Evolutionary conservation across 192 early-diverging fungal species (phyloP), one percentile per base, ranked within the genome.

Genomic region (Backusella psychrophila): DNA sequence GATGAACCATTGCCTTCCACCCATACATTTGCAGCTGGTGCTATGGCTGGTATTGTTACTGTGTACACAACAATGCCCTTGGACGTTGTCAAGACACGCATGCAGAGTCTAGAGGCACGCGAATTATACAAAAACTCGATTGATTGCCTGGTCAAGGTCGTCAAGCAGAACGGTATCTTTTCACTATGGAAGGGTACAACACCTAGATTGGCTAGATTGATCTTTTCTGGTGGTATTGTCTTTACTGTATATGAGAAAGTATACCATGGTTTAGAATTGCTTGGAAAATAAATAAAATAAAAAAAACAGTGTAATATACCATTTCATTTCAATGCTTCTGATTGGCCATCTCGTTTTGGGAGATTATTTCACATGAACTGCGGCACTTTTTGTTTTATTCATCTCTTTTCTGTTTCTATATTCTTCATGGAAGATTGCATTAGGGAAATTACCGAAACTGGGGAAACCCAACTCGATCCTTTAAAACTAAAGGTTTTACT

Each of bases 141-240:
- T 17, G 91, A 96, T 76, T 97, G 96, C 75, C 78, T 88, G 11
- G 87, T 81, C 78, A 89, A 85, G 73, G 88, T 95, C 11, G 87
- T 91, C 6, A 89, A 87, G 66, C 86, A 89, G 4, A 95, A 97
- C 68, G 96, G 96, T 11, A 69, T 95, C 4, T 65, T 84, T 3
- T 94, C 96, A 0, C 86, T 99, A 66, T 99, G 98, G 98, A 97
- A 94, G 81, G 98, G 96, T 19, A 93, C 96, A 0, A 97, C 96
- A 0, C 96, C 96, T 38, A 86, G 98, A 46, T 84, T 98, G 26
- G 90, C 94, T 11, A 87, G 96, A 63, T 84, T 99, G 69, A 90
- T 93, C 73, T 91, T 94, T 78, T 93, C 93, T 59, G 93, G 95
- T 31, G 95, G 93, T 26, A 96, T 96, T 71, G 92, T 94, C 6